Evolutionary conservation across 345 rosid genomes (phyloP).

Genomic region (Gossypium anomalum): DNA sequence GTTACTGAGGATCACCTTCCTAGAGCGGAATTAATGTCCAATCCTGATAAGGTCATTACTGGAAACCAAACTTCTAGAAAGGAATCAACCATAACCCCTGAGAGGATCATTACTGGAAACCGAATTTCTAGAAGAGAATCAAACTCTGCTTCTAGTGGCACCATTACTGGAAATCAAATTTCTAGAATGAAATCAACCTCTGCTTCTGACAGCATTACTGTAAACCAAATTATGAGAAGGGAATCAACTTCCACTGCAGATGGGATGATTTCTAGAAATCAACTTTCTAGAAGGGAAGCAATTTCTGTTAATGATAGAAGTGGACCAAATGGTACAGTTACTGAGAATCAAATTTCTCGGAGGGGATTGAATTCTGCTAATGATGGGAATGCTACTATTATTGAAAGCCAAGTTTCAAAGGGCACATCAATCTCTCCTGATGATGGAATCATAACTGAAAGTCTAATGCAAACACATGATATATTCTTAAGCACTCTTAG

Average conservation of each 20-base stretch:
- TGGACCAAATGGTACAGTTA: neutral
- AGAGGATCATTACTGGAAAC: neutral
- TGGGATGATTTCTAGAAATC: slow-evolving; percentile 7
- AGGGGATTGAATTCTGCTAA: slow-evolving; percentile 2
- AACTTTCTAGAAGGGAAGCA: slow-evolving; percentile 1
- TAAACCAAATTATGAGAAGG: neutral
- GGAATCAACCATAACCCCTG: neutral
- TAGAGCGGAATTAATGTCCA: neutral
- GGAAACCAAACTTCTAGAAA: slow-evolving; percentile 5
- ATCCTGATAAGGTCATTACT: neutral
- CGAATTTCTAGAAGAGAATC: slow-evolving; percentile 13
- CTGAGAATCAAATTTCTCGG: slow-evolving; percentile 15
- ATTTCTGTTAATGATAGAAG: slow-evolving; percentile 6
- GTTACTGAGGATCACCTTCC: neutral
- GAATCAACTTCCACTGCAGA: neutral
- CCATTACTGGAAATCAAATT: slow-evolving; percentile 1
- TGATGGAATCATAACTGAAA: slow-evolving; percentile 49
- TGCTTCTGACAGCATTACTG: neutral
- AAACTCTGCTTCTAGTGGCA: slow-evolving; percentile 8
- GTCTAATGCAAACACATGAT: slow-evolving; percentile 69
- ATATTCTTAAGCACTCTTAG: slow-evolving; percentile 66
- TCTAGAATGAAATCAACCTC: slow-evolving; percentile 2
- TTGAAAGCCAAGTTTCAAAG: slow-evolving; percentile 39
- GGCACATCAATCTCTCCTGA: slow-evolving; percentile 33
- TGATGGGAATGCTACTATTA: neutral